Evolutionary conservation across 345 rosid species (phyloP).

Genomic region (Citrus unshiu): DNA sequence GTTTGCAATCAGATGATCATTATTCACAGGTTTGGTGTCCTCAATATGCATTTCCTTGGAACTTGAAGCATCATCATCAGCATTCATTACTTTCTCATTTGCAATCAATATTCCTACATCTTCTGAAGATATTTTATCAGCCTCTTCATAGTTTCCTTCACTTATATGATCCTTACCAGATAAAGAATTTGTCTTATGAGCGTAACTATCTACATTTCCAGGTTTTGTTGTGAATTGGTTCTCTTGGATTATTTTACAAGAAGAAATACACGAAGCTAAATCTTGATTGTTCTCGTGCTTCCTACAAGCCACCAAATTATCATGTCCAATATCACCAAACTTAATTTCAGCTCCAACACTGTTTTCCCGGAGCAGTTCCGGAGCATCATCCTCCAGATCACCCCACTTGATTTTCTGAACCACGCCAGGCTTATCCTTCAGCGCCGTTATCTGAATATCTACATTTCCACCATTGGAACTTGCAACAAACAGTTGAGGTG

Average conservation of each 20-base stretch:
- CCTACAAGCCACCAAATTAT: constrained; percentile 21
- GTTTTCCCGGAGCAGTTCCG: constrained; percentile 26
- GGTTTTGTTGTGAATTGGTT: constrained; percentile 13
- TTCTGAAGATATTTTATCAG: constrained; percentile 21
- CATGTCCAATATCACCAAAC: constrained; percentile 28
- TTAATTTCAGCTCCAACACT: constrained; percentile 30
- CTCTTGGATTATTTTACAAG: constrained; percentile 19
- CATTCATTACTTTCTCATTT: constrained; percentile 16
- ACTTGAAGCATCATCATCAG: constrained; percentile 22
- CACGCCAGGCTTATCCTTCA: constrained; percentile 20
- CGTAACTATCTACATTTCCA: constrained; percentile 14
- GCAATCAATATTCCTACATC: constrained; percentile 13
- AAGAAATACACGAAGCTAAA: constrained; percentile 16
- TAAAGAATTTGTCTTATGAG: constrained; percentile 8
- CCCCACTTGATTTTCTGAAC: constrained; percentile 58
- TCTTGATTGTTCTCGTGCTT: constrained; percentile 23
- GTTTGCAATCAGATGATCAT: constrained; percentile 1
- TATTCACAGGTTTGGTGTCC: constrained; percentile 12
- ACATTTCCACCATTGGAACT: constrained; percentile 18
- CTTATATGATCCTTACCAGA: constrained; percentile 21
- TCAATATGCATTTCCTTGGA: constrained; percentile 20
- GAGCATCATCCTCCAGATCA: constrained; percentile 51
- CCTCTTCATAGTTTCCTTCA: constrained; percentile 27
- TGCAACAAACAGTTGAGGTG: constrained; percentile 13
- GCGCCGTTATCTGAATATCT: constrained; percentile 13